A percentile compares a stretch with the other conserved stretches of the same genome.
These are phyloP conservation scores for Myochromella boudieri DNA, from an alignment of 768 basidiomycete species.

Conservation along the genomic window DNA sequence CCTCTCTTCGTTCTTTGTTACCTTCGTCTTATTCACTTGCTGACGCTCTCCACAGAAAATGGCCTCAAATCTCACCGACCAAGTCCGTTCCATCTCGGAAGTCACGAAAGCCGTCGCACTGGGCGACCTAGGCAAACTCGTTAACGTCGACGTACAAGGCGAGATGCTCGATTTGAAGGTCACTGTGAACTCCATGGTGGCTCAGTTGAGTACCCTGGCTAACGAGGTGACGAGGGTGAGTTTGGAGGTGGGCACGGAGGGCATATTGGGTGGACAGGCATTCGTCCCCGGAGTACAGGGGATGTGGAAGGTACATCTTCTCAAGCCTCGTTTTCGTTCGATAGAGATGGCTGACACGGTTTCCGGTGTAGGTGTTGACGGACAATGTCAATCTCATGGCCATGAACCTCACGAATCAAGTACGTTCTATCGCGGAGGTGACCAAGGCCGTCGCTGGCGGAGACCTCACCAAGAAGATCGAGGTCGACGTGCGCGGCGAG, in stretches of 20 bases:
- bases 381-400: slow-evolving; percentile 91
- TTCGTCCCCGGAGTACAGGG: slow-evolving; percentile 90
- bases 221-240: slow-evolving; percentile 90
- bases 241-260: slow-evolving; percentile 90
- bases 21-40: background rate
- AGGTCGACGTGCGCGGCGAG: slow-evolving; percentile 89
- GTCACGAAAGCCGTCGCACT: slow-evolving; percentile 86
- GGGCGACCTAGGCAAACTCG: slow-evolving; percentile 81
- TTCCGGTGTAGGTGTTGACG: slow-evolving; percentile 46
- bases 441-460: slow-evolving; percentile 95
- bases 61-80: slow-evolving; percentile 81
- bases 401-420: slow-evolving; percentile 88
- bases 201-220: slow-evolving; percentile 69
- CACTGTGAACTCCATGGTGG: slow-evolving; percentile 89
- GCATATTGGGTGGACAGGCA: slow-evolving; percentile 93
- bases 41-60: slow-evolving; percentile 59
- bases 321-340: background rate
- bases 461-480: slow-evolving; percentile 91
- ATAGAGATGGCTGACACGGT: background rate
- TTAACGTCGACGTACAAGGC: slow-evolving; percentile 91
- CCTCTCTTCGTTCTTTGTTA: no score
- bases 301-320: slow-evolving; percentile 73
- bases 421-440: slow-evolving; percentile 82
- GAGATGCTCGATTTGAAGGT: slow-evolving; percentile 90
- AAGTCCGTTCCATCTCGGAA: slow-evolving; percentile 90